Evolutionary conservation across 2,329 filamentous ascomycete genomes (phyloP).

Genomic region (Diaporthe aspalathi): DNA sequence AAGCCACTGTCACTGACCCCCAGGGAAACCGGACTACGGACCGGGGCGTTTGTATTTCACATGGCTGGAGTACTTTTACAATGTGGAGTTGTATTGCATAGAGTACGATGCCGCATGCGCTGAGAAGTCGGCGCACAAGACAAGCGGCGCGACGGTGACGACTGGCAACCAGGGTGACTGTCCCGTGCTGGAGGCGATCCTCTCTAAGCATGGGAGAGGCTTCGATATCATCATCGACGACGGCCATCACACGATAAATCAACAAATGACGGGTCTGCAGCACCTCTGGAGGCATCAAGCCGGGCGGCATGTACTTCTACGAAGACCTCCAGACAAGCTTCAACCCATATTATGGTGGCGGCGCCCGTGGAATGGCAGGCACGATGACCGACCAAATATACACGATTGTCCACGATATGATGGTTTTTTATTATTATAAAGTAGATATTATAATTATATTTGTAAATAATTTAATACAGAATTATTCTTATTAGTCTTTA

Average conservation of each 20-base stretch:
- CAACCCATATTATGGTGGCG: background rate
- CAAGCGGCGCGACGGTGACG: background rate
- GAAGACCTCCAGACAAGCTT: background rate
- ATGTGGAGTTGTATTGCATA: conserved; percentile 41
- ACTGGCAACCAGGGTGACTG: background rate
- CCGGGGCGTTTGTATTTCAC: conserved; percentile 54
- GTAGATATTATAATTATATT: too few relatives aligned
- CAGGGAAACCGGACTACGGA: conserved; percentile 44
- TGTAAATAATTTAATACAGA: too few relatives aligned
- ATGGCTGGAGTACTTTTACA: conserved; percentile 54
- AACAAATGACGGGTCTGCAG: conserved; percentile 52
- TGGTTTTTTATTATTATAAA: too few relatives aligned
- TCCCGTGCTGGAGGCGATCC: background rate
- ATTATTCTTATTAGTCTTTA: too few relatives aligned
- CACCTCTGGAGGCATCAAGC: conserved; percentile 52
- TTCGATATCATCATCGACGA: conserved; percentile 57
- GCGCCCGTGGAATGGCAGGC: background rate
- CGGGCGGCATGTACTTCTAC: conserved; percentile 25
- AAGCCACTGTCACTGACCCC: background rate
- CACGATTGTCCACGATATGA: background rate
- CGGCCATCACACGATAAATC: conserved; percentile 52
- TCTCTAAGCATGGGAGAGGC: conserved; percentile 32
- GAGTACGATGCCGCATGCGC: conserved; percentile 46
- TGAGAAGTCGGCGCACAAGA: background rate
- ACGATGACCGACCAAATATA: background rate